phyloP scores from a whole-genome alignment of 2,329 filamentous ascomycete genomes.

The Aspergillus awamori region DNA sequence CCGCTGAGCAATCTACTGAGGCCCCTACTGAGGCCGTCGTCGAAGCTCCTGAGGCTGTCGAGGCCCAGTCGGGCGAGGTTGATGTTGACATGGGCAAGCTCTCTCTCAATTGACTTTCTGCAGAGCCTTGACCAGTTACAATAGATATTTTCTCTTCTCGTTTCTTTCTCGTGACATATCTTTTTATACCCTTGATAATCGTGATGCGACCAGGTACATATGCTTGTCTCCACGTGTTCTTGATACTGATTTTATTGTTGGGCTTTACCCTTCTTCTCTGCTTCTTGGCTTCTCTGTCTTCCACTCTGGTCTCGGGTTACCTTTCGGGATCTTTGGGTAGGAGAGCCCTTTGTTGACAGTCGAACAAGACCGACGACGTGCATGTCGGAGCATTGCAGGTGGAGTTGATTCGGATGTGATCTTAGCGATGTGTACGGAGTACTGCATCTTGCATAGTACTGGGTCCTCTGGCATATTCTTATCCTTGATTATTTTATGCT shows the following conservation, averaged over 20 bases:
- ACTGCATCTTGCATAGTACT: slow-evolving; percentile 14
- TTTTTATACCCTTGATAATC: slow-evolving; percentile 24
- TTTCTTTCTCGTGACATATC: slow-evolving; percentile 23
- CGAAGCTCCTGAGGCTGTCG: slow-evolving; percentile 42
- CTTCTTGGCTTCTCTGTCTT: background rate
- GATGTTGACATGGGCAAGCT: slow-evolving; percentile 32
- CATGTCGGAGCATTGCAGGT: slow-evolving; percentile 16
- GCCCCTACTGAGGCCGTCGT: slow-evolving; percentile 3
- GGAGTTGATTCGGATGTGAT: slow-evolving; percentile 16
- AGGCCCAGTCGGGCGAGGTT: slow-evolving; percentile 22
- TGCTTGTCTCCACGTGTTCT: slow-evolving; percentile 7
- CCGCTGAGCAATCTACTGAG: slow-evolving; percentile 10
- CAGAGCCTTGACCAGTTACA: slow-evolving; percentile 5
- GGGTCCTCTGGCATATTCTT: slow-evolving; percentile 1
- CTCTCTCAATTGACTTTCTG: slow-evolving; percentile 24
- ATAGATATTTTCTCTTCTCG: slow-evolving; percentile 8
- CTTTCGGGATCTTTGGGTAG: background rate
- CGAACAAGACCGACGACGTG: slow-evolving; percentile 10
- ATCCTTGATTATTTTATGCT: background rate
- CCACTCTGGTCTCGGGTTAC: slow-evolving; percentile 1
- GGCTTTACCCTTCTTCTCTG: slow-evolving; percentile 10
- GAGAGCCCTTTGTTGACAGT: slow-evolving; percentile 14
- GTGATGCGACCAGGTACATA: slow-evolving; percentile 15
- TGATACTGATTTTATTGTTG: slow-evolving; percentile 9
- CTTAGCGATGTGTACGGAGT: slow-evolving; percentile 15